A percentile compares a stretch with the other conserved stretches of the same genome.
Evolutionary conservation across 176 grass and related monocot species (phyloP).

Genomic region (Aegilops umbellulata): DNA sequence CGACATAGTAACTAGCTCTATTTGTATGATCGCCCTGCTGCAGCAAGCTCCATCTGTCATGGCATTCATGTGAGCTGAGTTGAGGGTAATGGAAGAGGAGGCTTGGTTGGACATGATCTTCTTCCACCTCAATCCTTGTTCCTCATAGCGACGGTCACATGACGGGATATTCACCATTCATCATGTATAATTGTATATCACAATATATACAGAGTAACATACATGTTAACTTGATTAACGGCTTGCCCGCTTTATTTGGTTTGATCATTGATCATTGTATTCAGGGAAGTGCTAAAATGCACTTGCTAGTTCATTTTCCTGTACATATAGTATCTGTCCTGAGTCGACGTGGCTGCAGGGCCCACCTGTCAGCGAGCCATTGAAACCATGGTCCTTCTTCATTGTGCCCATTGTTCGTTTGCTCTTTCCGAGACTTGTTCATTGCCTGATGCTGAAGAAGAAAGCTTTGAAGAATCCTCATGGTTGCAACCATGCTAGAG

Average conservation of each 20-base stretch:
- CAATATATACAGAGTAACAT: background rate
- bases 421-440: too few relatives aligned
- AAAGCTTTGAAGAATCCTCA: too few relatives aligned
- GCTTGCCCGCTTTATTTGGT: background rate
- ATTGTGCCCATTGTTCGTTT: background rate
- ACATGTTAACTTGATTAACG: background rate
- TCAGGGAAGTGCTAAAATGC: too few relatives aligned
- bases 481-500: too few relatives aligned
- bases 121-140: background rate
- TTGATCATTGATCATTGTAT: background rate
- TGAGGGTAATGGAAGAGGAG: background rate
- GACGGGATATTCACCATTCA: background rate
- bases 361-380: too few relatives aligned
- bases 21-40: background rate
- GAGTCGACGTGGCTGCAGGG: too few relatives aligned
- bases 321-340: too few relatives aligned
- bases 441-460: too few relatives aligned
- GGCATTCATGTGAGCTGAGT: background rate
- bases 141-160: background rate
- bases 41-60: background rate
- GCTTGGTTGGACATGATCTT: background rate
- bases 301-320: too few relatives aligned
- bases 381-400: accelerated
- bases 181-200: slow-evolving; percentile 6
- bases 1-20: too few relatives aligned